Base-by-base conservation (phyloP, 305 asterid genomes). In the Vinca major region DNA sequence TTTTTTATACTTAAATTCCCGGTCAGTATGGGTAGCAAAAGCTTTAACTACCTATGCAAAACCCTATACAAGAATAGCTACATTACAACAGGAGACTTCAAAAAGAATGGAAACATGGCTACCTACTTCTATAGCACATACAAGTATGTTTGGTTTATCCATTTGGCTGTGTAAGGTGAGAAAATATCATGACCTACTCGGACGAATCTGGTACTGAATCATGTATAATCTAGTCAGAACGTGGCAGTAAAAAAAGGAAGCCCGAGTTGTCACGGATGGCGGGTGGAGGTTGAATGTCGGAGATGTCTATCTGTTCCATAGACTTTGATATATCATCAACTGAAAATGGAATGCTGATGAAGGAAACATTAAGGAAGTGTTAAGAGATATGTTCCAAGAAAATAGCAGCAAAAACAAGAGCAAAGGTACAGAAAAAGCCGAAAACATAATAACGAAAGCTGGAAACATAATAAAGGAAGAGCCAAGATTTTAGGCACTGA, bases 311-410 rank as follows among this genome's bases (percentile, higher is more conserved):
- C 79, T 86, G 96, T 72, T 89, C 91, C 97, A 91, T 89, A 5
- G 96, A 89, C 80, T 89, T 91, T 5, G 97, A 89, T 82, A 91
- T 89, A 75, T 91, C 97, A 41, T 90, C 97, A 36, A 89, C 97
- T 40, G 97, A 88, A 78, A 90, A 90, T 1, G 97, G 97, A 76
- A 91, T 89, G 85, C 97, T 91, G 96, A 80, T 84, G 55, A 57
- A 62, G n/a, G 61, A 47, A 73, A 60, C 72, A 78, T 71, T 69
- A 71, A 67, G 66, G 54, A 8, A 62, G 49, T 41, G 8, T 41
- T 7, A 41, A 41, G 45, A 70, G 36, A 37, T 26, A 37, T 26
- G 71, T 20, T 36, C 36, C 43, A 61, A 48, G 47, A n/a, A 71
- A 60, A n/a, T 71, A 48, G 52, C 49, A n/a, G 62, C 71, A n/a